Evolutionary conservation across 2,329 filamentous ascomycete species (phyloP), one percentile per base, ranked within the genome.

Genomic region (Ophiostoma ulmi): DNA sequence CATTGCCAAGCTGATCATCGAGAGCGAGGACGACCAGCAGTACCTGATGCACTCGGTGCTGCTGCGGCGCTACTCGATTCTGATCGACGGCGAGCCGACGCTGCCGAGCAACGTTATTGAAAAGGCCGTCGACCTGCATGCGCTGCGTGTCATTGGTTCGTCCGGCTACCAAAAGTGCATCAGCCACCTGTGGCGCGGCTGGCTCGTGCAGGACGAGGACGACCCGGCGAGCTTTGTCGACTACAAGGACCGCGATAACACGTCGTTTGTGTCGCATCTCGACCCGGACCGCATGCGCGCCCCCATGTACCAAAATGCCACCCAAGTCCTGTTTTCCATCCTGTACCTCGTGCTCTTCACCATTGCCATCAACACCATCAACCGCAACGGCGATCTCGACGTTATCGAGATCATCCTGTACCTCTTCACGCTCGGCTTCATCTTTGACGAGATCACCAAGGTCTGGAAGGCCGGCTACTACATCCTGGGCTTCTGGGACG

Each of bases 141-240:
- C 94, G 0, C 83, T 98, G 65, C 85, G 87, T 17, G 89, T 99
- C 67, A 98, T 98, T 73, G 93, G 93, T 2, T 94, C 91, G 0
- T 93, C 92, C 0, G 94, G 95, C 36, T 99, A 98, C 79, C 95
- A 98, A 75, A 97, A 96, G 81, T 98, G 94, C 78, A 93, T 98
- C 76, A 88, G 86, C 73, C 93, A 96, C 77, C 88, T 99, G 10
- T 99, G 95, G 95, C 88, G 89, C 73, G 95, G 95, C 31, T 99
- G 95, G 95, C 84, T 98, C 10, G 89, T 97, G n/a, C 95, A 99
- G 78, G 93, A 97, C 75, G 93, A 97, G 75, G 86, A 94, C 68
- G 94, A 98, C 75, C 91, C 94, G 0, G 88, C 90, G n/a, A 89
- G 88, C 69, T 99, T 99, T 78, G 86, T 97, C 70, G 90, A 94